Evolutionary conservation across 2,329 filamentous ascomycete species (phyloP), one percentile per base, ranked within the genome.

Genomic region (Ceratocystis papillata): DNA sequence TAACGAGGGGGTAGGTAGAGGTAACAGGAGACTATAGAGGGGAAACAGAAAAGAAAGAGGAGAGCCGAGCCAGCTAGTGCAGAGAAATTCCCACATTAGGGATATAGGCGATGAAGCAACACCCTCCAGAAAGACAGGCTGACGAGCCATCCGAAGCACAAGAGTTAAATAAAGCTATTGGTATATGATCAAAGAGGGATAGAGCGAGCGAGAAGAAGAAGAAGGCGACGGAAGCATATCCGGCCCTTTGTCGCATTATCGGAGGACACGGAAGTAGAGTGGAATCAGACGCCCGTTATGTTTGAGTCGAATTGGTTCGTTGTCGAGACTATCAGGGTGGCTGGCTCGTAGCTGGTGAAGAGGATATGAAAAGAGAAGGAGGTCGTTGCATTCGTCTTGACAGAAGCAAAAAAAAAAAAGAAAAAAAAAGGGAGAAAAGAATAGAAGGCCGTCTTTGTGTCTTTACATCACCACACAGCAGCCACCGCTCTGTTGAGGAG

Each of bases 401-500:
- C 41, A 61, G 20, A 44, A 55, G 60, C n/a, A 60, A 25, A 48
- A 61, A 25, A 20, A 44, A 20, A 41, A 62, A 28, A 8, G 15
- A 61, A 1, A 28, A 55, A 65, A 5, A 50, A 37, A 20, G 20
- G 30, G 33, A 25, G 48, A 12, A 33, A 33, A 20, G 44, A 50
- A 48, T 44, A 15, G n/a, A 30, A 63, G 6, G 22, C 8, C 46
- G 22, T 12, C 28, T 25, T 17, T 6, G 20, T 37, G 66, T 57
- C 57, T 70, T 76, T 84, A 97, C 93, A 97, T 97, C 78, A 99
- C 86, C 73, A 88, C 83, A 80, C 94, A 99, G 85, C 94, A 99
- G 73, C 91, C 89, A 74, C 86, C 88, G 71, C 84, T 90, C 79
- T 95, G 90, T 80, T 95, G 93, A 71, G 93, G 93, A 73, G 93